Evolutionary conservation across 1,284 basidiomycete genomes (phyloP), one percentile per base, ranked within the genome.

Genomic region (Melampsora larici-populina): DNA sequence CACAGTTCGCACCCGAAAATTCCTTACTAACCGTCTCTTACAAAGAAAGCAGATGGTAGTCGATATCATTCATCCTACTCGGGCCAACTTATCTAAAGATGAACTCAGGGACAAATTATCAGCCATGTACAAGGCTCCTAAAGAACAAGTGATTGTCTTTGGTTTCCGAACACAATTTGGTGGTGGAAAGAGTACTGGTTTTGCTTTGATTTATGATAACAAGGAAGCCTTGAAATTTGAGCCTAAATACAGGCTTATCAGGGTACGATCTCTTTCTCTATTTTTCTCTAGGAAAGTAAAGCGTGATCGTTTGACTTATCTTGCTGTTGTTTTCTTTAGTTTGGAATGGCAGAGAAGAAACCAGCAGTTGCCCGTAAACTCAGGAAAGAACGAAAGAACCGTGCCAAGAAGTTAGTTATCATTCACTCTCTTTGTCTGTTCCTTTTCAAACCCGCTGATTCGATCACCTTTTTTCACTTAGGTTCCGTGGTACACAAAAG

Each of bases 351-450:
- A 80, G 81, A 88, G 82, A 97, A 97, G 88, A 89, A 92, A 81
- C 91, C 94, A 78, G 94, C 92, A 87, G 87, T 96, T 79, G 94
- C 93, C 82, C 92, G 97, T 84, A 99, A 99, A 86, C 90, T 99
- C 86, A 91, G 97, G 86, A 98, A 99, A 89, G 97, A 99, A 89
- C 90, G 97, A 84, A 99, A 99, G 90, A 99, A 99, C 88, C 91
- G 97, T 85, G 89, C 91, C 80, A 97, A 97, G 91, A 97, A 97
- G 94, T 92, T 78, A 24, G 86, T 83, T 29, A 24, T 48, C 46
- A 76, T 67, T 11, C 31, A n/a, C 21, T 4, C 51, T 8, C 46
- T 40, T 71, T 40, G 11, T 18, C 26, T 21, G 7, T 26, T 13
- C 26, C n/a, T 40, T 71, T 24, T 49, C 9, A 31, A 11, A 40